These are phyloP conservation scores for Abrus pulchellus DNA, from an alignment of 306 rosid species.

Conservation along the genomic window DNA sequence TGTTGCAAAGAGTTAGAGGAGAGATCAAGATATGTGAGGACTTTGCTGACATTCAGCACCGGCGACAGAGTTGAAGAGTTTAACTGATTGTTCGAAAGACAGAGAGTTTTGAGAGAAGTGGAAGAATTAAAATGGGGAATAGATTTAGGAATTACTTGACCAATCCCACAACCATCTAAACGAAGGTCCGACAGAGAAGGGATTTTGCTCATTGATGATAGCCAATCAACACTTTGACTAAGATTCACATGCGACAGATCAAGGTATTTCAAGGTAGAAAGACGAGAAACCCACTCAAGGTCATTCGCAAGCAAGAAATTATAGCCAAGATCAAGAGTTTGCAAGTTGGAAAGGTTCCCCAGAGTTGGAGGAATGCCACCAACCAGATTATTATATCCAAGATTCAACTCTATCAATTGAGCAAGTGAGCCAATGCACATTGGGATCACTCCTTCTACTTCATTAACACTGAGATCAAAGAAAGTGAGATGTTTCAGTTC, in stretches of 20 bases:
- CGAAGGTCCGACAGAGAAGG: too few relatives aligned
- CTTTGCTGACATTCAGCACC: conserved; percentile 25
- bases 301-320: too few relatives aligned
- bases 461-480: too few relatives aligned
- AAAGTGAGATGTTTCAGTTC: too few relatives aligned
- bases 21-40: neutral
- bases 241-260: neutral
- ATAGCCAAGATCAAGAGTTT: too few relatives aligned
- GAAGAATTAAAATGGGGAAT: conserved; percentile 34
- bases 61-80: conserved; percentile 13
- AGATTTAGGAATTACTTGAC: too few relatives aligned
- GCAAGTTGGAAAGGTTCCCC: conserved; percentile 37
- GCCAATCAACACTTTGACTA: conserved; percentile 26
- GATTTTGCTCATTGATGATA: neutral
- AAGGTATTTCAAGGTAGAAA: conserved; percentile 44
- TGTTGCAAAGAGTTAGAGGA: too few relatives aligned
- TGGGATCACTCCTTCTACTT: too few relatives aligned
- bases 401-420: conserved; percentile 16
- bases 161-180: too few relatives aligned
- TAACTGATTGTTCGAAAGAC: neutral
- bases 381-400: neutral
- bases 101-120: neutral
- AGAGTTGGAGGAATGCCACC: conserved; percentile 19
- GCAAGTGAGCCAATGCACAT: conserved; percentile 50
- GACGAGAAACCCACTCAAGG: conserved; percentile 49